phyloP scores from a whole-genome alignment of 140 eudicot genomes.

The Erigeron philadelphicus region DNA sequence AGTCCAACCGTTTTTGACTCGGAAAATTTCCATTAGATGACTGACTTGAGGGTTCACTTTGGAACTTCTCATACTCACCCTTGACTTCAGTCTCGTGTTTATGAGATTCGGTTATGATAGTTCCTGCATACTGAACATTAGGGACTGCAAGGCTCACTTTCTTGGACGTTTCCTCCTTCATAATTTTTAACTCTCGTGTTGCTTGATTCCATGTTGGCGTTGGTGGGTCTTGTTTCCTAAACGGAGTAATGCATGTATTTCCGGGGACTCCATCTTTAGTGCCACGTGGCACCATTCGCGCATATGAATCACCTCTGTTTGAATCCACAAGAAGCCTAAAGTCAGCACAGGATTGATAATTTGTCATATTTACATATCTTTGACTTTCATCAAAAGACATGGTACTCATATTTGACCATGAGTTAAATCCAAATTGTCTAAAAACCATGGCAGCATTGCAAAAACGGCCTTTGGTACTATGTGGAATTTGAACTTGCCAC shows the following conservation, averaged over 20 bases:
- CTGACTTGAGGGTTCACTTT: constrained; percentile 16
- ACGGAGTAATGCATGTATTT: no score
- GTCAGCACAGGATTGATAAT: constrained; percentile 14
- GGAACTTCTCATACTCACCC: constrained; percentile 6
- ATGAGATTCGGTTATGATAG: constrained; percentile 19
- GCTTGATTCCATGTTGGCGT: constrained; percentile 31
- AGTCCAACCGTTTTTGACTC: constrained; percentile 10
- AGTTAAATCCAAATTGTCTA: constrained; percentile 22
- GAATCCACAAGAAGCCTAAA: constrained; percentile 27
- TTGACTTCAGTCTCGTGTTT: not conserved
- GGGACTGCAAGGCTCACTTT: not conserved
- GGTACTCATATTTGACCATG: constrained; percentile 26
- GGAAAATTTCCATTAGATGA: not conserved
- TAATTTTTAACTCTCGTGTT: constrained; percentile 16
- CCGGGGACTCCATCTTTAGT: constrained; percentile 25
- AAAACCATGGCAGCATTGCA: constrained; percentile 19
- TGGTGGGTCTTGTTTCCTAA: no score
- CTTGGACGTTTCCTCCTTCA: not conserved
- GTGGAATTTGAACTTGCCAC: constrained; percentile 28
- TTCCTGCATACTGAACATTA: constrained; percentile 21
- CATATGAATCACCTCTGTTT: constrained; percentile 22
- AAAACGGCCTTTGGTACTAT: constrained; percentile 28
- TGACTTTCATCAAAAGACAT: constrained; percentile 24
- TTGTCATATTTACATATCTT: constrained; percentile 9
- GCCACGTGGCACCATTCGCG: constrained; percentile 32